These are phyloP conservation scores for Jatropha curcas DNA, from an alignment of 345 rosid species.

Conservation along the genomic window DNA sequence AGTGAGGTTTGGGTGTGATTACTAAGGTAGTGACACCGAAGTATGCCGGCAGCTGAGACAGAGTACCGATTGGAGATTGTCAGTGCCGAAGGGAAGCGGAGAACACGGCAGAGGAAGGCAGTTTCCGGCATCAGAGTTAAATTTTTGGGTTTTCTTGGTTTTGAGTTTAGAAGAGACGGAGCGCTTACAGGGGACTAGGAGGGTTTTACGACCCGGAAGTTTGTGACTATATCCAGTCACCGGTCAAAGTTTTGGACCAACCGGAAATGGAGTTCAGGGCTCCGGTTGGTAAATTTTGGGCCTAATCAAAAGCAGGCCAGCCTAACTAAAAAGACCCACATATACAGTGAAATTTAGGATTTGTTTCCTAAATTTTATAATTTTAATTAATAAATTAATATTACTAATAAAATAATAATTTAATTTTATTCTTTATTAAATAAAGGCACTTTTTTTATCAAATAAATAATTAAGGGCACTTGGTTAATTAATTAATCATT, in stretches of 20 bases:
- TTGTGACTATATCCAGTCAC: neutral
- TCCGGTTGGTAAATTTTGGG: too few relatives aligned
- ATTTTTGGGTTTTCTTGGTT: neutral
- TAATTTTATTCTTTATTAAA: too few relatives aligned
- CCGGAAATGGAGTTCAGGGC: too few relatives aligned
- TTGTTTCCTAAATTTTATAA: too few relatives aligned
- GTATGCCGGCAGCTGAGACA: constrained; percentile 10
- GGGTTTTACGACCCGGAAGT: constrained; percentile 12
- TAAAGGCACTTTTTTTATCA: too few relatives aligned
- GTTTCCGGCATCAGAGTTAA: constrained; percentile 10
- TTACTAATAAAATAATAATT: too few relatives aligned
- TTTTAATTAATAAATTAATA: too few relatives aligned
- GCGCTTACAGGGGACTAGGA: neutral
- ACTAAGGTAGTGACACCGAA: constrained; percentile 25
- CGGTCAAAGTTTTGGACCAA: neutral
- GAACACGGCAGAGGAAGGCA: constrained; percentile 36
- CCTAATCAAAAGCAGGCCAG: too few relatives aligned
- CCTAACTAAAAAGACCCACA: too few relatives aligned
- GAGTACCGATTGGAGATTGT: constrained; percentile 5
- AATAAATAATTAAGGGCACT: too few relatives aligned
- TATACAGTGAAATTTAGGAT: too few relatives aligned
- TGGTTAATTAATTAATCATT: too few relatives aligned
- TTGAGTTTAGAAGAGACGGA: neutral
- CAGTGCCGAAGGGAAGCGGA: constrained; percentile 25
- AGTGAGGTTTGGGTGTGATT: neutral